Evolutionary conservation across 345 rosid genomes (phyloP), one percentile per base, ranked within the genome.

Genomic region (Laguncularia racemosa): DNA sequence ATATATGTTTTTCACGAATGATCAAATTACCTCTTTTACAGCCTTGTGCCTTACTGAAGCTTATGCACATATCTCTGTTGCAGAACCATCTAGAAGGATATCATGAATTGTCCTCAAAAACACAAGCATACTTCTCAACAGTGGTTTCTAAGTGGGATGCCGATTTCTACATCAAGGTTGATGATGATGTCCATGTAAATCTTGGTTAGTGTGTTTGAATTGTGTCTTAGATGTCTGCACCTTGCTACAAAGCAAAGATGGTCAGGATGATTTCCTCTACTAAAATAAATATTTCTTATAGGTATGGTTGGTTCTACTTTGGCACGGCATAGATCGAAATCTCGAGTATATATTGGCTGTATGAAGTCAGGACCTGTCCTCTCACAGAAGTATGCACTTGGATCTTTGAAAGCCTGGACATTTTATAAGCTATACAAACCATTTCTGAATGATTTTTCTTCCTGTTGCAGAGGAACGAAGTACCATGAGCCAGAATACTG

Each of bases 311-410:
- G 89, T 52, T 83, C 95, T 57, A 89, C 87, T 52, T 75, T 93
- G 77, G 89, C 85, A 45, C 88, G 85, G 26, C 95, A 93, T 68
- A 79, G 84, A 75, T 81, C 88, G 52, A 85, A 93, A 61, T 75
- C 79, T 7, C 78, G 81, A 50, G 84, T 87, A 54, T 93, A 93
- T 65, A 82, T 93, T 14, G 99, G 96, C 43, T 93, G 97, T 67
- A 93, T 93, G 99, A 93, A 93, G 62, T 93, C 99, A 16, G 97
- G 97, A 74, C 90, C 95, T 19, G 91, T 93, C 64, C 81, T 89
- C 28, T 83, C 95, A 53, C 97, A 85, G 62, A 89, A 82, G 99
- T 89, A 87, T 55, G 83, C 49, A 60, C 16, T 55, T 57, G 8
- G 56, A 61, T 26, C 49, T 50, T 38, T 45, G 6, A 15, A 15